Percentiles rank a stretch among this genome's conserved stretches.
Conservation (phyloP, 1,284 basidiomycete genomes). For the Puccinia coronata region DNA sequence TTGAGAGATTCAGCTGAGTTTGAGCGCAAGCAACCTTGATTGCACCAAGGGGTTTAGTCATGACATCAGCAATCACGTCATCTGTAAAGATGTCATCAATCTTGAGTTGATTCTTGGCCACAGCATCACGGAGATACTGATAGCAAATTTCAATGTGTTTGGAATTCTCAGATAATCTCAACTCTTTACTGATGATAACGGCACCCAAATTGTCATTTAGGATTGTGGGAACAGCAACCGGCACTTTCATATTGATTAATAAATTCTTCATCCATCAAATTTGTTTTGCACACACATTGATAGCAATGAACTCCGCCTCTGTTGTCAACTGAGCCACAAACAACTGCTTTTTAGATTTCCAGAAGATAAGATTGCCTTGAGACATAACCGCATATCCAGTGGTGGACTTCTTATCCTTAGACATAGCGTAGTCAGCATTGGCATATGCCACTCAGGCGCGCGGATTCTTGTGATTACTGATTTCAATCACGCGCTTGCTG, state of each 20-base stretch:
- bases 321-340: not conserved
- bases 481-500: not conserved
- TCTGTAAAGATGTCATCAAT: not conserved
- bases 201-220: constrained; percentile 1
- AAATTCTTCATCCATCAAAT: not conserved
- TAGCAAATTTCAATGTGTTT: constrained; percentile 3
- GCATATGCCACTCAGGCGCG: not conserved
- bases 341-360: not conserved
- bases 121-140: not conserved
- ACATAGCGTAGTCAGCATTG: not conserved
- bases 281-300: constrained; percentile 7
- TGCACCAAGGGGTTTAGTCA: not conserved
- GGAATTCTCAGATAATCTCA: not conserved
- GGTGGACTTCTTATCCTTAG: not conserved
- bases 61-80: constrained; percentile 1
- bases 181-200: not conserved
- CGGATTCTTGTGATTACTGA: not conserved
- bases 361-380: constrained; percentile 3
- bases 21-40: not conserved
- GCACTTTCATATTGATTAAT: not conserved
- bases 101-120: not conserved
- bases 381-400: no score
- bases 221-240: not conserved
- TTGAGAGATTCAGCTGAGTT: not conserved
- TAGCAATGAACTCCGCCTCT: not conserved